These are phyloP conservation scores for Hypoxylon sp. DNA, from an alignment of 2,329 filamentous ascomycete genomes.

Conservation along the genomic window DNA sequence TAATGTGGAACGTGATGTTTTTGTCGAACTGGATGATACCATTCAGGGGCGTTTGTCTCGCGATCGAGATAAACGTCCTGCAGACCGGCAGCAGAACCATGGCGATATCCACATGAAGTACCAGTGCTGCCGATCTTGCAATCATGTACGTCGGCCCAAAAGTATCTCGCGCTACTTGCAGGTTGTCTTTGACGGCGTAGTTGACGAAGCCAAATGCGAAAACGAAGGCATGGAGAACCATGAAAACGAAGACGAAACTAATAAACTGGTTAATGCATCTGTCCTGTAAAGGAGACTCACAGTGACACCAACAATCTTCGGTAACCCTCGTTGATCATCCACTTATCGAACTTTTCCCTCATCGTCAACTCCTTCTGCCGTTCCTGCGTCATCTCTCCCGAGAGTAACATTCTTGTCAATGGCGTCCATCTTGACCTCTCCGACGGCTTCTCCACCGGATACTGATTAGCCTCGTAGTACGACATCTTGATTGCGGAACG, in stretches of 20 bases:
- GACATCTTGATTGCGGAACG: constrained; percentile 52
- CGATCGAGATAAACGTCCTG: constrained; percentile 84
- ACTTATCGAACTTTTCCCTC: constrained; percentile 81
- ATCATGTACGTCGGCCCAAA: constrained; percentile 84
- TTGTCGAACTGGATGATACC: constrained; percentile 91
- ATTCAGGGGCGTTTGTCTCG: constrained; percentile 84
- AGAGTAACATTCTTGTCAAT: constrained; percentile 84
- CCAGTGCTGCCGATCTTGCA: constrained; percentile 79
- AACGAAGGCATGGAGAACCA: constrained; percentile 79
- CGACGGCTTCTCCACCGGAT: constrained; percentile 61
- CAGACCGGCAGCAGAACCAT: constrained; percentile 86
- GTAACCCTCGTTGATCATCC: constrained; percentile 93
- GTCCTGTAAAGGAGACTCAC: constrained; percentile 31
- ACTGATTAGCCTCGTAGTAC: constrained; percentile 52
- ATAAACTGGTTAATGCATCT: constrained; percentile 40
- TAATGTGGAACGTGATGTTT: constrained; percentile 90
- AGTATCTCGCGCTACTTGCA: constrained; percentile 72
- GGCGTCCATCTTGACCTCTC: constrained; percentile 87
- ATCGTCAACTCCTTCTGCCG: constrained; percentile 75
- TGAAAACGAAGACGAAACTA: constrained; percentile 83
- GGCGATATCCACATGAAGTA: constrained; percentile 85
- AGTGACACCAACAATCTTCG: constrained; percentile 75
- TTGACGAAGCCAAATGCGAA: constrained; percentile 86
- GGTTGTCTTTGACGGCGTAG: constrained; percentile 82
- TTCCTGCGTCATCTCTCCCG: constrained; percentile 84